phyloP scores from a whole-genome alignment of 1,139 yeast species.

The Groenewaldozyma sp. region DNA sequence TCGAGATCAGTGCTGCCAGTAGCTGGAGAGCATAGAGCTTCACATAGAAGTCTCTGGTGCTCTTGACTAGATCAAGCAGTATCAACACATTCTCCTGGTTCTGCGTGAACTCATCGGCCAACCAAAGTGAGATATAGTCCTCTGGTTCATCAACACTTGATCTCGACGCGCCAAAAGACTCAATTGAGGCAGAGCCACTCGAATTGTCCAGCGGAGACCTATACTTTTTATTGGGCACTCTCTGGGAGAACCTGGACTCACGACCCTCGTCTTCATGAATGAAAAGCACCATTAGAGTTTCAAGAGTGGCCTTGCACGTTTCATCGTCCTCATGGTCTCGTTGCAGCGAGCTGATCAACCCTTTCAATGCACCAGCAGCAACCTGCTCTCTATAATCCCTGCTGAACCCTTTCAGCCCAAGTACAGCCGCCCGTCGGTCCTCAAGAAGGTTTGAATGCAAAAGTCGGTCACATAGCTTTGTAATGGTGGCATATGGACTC shows the following conservation, averaged over 20 bases:
- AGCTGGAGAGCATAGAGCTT: slow-evolving; percentile 75
- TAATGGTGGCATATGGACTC: slow-evolving; percentile 77
- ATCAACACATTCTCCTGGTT: slow-evolving; percentile 45
- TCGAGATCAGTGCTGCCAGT: slow-evolving; percentile 71
- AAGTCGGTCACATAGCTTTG: slow-evolving; percentile 79
- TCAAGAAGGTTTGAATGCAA: slow-evolving; percentile 73
- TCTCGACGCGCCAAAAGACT: slow-evolving; percentile 6
- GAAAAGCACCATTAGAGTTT: slow-evolving; percentile 73
- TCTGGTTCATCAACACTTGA: slow-evolving; percentile 25
- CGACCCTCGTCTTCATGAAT: slow-evolving; percentile 26
- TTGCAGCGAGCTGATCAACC: slow-evolving; percentile 57
- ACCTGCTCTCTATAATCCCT: slow-evolving; percentile 85
- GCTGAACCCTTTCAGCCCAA: slow-evolving; percentile 83
- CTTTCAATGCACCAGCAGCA: slow-evolving; percentile 78
- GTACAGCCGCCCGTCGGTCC: slow-evolving; percentile 85
- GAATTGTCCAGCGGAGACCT: slow-evolving; percentile 64
- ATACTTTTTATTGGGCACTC: slow-evolving; percentile 36
- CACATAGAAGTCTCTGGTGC: slow-evolving; percentile 57
- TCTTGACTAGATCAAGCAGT: slow-evolving; percentile 48
- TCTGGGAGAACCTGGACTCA: not conserved
- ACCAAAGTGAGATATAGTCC: slow-evolving; percentile 90
- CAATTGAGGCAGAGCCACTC: slow-evolving; percentile 19
- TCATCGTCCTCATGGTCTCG: slow-evolving; percentile 61
- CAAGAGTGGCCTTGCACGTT: slow-evolving; percentile 74
- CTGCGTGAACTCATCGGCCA: slow-evolving; percentile 84